Conservation (phyloP, 768 basidiomycete species). For the Porpolomopsis calyptriformis region DNA sequence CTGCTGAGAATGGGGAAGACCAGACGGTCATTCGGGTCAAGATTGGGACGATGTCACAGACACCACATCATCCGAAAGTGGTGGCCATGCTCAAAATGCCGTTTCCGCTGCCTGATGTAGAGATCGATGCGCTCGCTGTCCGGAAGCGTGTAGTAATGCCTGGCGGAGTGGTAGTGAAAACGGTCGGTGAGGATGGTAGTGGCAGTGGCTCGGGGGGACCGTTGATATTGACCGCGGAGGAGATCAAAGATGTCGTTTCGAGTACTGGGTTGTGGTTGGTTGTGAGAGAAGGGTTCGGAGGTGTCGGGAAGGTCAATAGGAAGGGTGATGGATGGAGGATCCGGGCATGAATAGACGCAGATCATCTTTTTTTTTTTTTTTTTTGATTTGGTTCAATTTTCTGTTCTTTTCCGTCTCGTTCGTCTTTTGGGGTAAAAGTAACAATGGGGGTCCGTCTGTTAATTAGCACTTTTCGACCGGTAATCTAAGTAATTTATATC, state of each 20-base stretch:
- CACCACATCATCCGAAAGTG: slow-evolving; percentile 93
- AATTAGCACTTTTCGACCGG: too few species aligned
- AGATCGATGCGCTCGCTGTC: slow-evolving; percentile 49
- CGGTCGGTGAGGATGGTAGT: slow-evolving; percentile 1
- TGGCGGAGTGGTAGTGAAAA: slow-evolving; percentile 21
- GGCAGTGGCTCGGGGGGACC: slow-evolving; percentile 19
- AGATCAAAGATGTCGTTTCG: slow-evolving; percentile 87
- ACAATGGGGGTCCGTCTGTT: too few species aligned
- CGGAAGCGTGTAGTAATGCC: slow-evolving; percentile 34
- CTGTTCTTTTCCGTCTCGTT: background rate
- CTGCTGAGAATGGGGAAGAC: slow-evolving; percentile 9
- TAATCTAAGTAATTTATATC: too few species aligned
- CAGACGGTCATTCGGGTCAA: slow-evolving; percentile 38
- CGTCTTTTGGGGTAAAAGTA: background rate
- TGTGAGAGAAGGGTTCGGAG: slow-evolving; percentile 87
- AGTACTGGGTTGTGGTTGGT: slow-evolving; percentile 86
- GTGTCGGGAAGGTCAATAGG: slow-evolving; percentile 67
- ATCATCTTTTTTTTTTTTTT: background rate
- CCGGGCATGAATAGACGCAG: slow-evolving; percentile 33
- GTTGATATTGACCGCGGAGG: slow-evolving; percentile 71
- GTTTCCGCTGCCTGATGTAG: slow-evolving; percentile 76
- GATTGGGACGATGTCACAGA: slow-evolving; percentile 79
- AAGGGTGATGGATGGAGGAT: slow-evolving; percentile 77
- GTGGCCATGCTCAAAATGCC: slow-evolving; percentile 87
- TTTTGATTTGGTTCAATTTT: background rate